phyloP scores from a whole-genome alignment of 768 basidiomycete genomes.

The Hypsizygus marmoreus region DNA sequence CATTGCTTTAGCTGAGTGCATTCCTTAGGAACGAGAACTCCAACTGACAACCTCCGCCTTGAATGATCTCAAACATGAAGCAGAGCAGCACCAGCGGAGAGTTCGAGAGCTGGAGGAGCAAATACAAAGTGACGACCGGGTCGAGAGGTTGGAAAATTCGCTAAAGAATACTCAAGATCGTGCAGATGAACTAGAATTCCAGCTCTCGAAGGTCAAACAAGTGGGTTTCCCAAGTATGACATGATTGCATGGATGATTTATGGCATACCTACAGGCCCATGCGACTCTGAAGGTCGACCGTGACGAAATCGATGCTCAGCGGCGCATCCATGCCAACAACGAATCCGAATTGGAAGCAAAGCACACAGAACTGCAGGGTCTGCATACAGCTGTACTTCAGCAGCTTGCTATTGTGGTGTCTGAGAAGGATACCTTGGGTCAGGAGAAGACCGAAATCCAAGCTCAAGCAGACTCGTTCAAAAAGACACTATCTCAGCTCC shows the following conservation, averaged over 20 bases:
- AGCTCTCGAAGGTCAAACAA: slow-evolving; percentile 78
- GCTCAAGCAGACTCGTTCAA: slow-evolving; percentile 48
- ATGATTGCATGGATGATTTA: neutral
- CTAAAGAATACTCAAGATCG: slow-evolving; percentile 80
- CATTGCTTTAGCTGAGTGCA: slow-evolving; percentile 15
- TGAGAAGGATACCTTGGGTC: slow-evolving; percentile 47
- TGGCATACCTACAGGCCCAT: slow-evolving; percentile 45
- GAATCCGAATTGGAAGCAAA: slow-evolving; percentile 51
- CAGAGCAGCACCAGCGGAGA: slow-evolving; percentile 55
- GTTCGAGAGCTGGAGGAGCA: slow-evolving; percentile 79
- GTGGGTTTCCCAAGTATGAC: slow-evolving; percentile 39
- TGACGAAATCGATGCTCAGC: slow-evolving; percentile 53
- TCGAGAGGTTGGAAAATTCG: slow-evolving; percentile 70
- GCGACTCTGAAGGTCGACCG: slow-evolving; percentile 60
- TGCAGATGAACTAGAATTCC: slow-evolving; percentile 82
- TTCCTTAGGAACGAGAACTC: slow-evolving; percentile 69
- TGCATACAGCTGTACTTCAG: slow-evolving; percentile 37
- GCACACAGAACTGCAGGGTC: slow-evolving; percentile 46
- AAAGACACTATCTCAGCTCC: slow-evolving; percentile 49
- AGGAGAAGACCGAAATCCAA: slow-evolving; percentile 54
- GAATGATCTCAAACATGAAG: slow-evolving; percentile 53
- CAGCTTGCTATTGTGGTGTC: slow-evolving; percentile 45
- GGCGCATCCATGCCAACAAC: slow-evolving; percentile 41
- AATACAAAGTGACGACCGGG: slow-evolving; percentile 81
- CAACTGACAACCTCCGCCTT: slow-evolving; percentile 60